These are phyloP conservation scores for Colletotrichum somersetense DNA, from an alignment of 2,329 filamentous ascomycete species.

Conservation along the genomic window DNA sequence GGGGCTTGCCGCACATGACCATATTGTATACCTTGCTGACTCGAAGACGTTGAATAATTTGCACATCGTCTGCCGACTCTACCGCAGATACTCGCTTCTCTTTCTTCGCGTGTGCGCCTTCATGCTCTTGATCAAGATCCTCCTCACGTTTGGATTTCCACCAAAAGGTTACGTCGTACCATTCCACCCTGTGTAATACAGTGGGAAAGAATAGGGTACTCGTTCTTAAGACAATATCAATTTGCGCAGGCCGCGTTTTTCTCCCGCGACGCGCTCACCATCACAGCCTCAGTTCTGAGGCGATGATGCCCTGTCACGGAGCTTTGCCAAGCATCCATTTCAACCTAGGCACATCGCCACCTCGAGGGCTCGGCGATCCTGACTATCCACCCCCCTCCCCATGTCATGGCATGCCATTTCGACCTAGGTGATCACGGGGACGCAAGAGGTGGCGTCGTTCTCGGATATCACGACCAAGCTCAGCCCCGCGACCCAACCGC, in stretches of 20 bases:
- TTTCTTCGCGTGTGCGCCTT: neutral
- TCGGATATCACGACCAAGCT: slow-evolving; percentile 51
- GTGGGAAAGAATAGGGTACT: too few species aligned
- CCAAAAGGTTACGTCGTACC: neutral
- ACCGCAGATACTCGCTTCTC: neutral
- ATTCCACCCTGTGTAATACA: neutral
- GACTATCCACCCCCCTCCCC: neutral
- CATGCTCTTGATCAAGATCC: neutral
- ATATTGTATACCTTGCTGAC: neutral
- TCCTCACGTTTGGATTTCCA: neutral
- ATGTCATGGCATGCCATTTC: slow-evolving; percentile 44
- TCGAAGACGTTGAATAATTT: neutral
- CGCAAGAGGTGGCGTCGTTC: slow-evolving; percentile 48
- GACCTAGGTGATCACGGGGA: slow-evolving; percentile 52
- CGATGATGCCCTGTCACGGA: neutral
- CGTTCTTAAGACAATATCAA: too few species aligned
- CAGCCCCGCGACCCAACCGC: slow-evolving; percentile 47
- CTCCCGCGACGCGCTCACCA: neutral
- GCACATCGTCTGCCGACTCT: neutral
- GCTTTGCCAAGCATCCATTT: neutral
- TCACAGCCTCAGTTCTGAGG: neutral
- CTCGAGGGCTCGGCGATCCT: neutral
- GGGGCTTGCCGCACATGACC: neutral
- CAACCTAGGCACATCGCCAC: neutral
- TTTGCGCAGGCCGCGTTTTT: neutral